Percentiles rank a stretch among this genome's conserved stretches.
These are phyloP conservation scores for Athelia psychrophila DNA, from an alignment of 1,284 basidiomycete species.

Conservation along the genomic window DNA sequence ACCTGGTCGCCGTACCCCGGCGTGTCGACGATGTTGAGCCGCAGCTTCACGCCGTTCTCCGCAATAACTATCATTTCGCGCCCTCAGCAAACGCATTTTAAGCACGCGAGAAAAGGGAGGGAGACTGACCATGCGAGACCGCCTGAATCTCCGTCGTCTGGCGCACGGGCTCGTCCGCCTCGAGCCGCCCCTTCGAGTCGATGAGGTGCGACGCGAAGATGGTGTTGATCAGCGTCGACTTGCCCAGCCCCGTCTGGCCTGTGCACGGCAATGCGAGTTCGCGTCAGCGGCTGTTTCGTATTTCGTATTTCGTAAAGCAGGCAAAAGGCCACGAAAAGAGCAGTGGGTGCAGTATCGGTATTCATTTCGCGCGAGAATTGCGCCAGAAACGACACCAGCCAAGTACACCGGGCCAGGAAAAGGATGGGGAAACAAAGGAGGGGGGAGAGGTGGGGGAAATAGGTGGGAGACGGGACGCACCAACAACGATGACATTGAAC, in stretches of 20 bases:
- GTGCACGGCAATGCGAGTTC: slow-evolving; percentile 6
- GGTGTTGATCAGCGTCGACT: slow-evolving; percentile 98
- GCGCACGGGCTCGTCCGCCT: slow-evolving; percentile 83
- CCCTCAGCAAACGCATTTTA: not conserved
- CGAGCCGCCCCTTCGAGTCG: slow-evolving; percentile 93
- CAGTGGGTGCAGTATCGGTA: too few relatives aligned
- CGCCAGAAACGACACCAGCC: too few relatives aligned
- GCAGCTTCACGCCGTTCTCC: slow-evolving; percentile 94
- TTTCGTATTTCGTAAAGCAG: not conserved
- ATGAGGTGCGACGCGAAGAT: slow-evolving; percentile 98
- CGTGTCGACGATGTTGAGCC: slow-evolving; percentile 98
- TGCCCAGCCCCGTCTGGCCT: slow-evolving; percentile 98
- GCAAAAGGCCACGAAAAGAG: slow-evolving; percentile 1
- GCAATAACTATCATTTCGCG: slow-evolving; percentile 75
- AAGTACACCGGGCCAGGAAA: too few relatives aligned
- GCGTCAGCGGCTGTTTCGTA: slow-evolving; percentile 2
- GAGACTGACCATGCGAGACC: slow-evolving; percentile 73
- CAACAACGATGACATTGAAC: slow-evolving; percentile 97
- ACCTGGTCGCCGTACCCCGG: slow-evolving; percentile 98
- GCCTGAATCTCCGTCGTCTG: slow-evolving; percentile 97
- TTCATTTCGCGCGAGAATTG: too few relatives aligned
- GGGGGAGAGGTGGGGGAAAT: too few relatives aligned
- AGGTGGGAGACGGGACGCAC: slow-evolving; percentile 53
- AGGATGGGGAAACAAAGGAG: slow-evolving; percentile 5
- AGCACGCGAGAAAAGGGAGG: slow-evolving; percentile 1